phyloP scores from a whole-genome alignment of 2,329 filamentous ascomycete genomes.

The Exophiala sp. region DNA sequence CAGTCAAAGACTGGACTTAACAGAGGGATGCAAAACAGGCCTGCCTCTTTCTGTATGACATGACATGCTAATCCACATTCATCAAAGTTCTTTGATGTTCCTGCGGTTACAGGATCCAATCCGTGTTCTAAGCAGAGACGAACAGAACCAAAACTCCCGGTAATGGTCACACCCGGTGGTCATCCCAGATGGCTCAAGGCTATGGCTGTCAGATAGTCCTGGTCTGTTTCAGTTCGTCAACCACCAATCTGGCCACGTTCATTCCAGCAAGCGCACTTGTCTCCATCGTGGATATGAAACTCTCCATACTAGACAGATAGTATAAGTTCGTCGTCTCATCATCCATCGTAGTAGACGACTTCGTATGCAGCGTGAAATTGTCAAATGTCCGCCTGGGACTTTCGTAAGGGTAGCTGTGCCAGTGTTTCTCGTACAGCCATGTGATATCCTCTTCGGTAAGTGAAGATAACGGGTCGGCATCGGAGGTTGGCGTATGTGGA shows the following conservation, averaged over 20 bases:
- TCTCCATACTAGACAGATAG: constrained; percentile 69
- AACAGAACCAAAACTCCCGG: no score
- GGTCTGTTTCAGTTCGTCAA: constrained; percentile 32
- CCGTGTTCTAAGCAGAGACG: no score
- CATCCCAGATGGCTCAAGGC: no score
- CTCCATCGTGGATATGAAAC: constrained; percentile 97
- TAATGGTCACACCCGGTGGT: no score
- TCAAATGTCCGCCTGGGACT: constrained; percentile 85
- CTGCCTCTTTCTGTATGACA: no score
- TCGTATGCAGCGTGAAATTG: constrained; percentile 49
- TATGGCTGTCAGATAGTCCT: no score
- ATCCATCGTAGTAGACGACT: neutral
- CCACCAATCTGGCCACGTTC: constrained; percentile 53
- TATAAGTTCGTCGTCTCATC: constrained; percentile 33
- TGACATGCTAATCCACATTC: no score
- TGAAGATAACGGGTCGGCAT: constrained; percentile 15
- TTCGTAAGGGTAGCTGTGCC: constrained; percentile 79
- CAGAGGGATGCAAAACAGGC: no score
- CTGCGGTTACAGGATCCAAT: no score
- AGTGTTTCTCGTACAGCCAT: constrained; percentile 72
- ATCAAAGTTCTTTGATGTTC: no score
- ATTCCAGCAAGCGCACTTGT: constrained; percentile 82
- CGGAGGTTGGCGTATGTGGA: constrained; percentile 23
- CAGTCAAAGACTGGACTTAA: no score
- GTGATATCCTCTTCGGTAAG: constrained; percentile 49